Base-by-base conservation (phyloP, 1,284 basidiomycete genomes). In the Grifola frondosa region DNA sequence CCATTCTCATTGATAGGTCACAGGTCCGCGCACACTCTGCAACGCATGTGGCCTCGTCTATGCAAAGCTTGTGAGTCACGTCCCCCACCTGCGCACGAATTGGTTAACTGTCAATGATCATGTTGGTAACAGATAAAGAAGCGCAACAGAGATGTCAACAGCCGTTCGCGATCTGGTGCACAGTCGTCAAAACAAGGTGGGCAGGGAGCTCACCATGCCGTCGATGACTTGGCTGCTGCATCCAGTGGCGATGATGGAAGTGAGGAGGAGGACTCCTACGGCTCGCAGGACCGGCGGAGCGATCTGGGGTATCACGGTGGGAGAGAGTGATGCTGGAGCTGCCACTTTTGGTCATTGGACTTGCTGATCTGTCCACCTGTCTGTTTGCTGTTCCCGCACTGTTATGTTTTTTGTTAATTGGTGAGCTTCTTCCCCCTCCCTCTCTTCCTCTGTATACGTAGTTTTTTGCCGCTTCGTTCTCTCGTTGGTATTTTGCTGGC, bases 11-110 rank as follows among this genome's bases (percentile, higher is more conserved):
- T 49, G 15, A 33, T 43, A 38, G 43, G 53, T 44, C 40, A 45
- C 50, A 84, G 83, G 84, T 37, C 84, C 84, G 7, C 71, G 84
- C 50, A 88, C 84, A 30, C 64, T 88, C 32, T 88, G 84, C 62
- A 88, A 88, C 58, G 84, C 84, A 5, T 88, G 84, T 63, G 84
- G 84, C 10, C 70, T 88, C 29, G 84, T 88, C n/a, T 88, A 84
- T 58, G 84, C 83, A 22, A 88, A 88, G 64, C 67, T 86, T 59
- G 82, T 85, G 57, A 52, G 79, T 58, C 37, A 53, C 50, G 72
- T 37, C 41, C 30, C 32, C 33, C 22, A 16, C 17, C 6, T 23
- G 28, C 34, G 34, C 28, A 25, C 34, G 22, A 15, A 6, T 33
- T 36, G 26, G 37, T 30, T 26, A 6, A 11, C 13, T 12, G 11